Conservation (phyloP, 345 rosid genomes). For the Abelmoschus esculentus region DNA sequence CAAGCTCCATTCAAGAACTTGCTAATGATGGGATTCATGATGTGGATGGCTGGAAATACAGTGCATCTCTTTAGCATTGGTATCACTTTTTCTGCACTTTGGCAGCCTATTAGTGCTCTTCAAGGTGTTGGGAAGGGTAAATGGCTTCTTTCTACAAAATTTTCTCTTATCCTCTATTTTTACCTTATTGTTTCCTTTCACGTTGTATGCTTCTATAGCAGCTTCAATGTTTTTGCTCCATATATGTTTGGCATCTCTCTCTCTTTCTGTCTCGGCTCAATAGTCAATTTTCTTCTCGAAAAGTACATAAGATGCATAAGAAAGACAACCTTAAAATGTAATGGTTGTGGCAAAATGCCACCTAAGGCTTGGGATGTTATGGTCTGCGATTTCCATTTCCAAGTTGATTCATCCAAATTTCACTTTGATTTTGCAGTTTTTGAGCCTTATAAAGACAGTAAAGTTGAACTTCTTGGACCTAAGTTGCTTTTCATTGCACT, state of each 20-base stretch:
- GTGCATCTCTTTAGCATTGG: constrained; percentile 99
- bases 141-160: neutral
- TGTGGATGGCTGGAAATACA: constrained; percentile 99
- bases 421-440: constrained; percentile 52
- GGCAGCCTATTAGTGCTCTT: constrained; percentile 96
- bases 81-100: constrained; percentile 94
- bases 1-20: constrained; percentile 97
- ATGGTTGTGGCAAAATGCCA: neutral
- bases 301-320: neutral
- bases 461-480: constrained; percentile 84
- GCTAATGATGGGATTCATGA: constrained; percentile 99
- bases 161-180: neutral
- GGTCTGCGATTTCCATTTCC: neutral
- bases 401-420: neutral
- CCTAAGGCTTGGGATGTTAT: neutral
- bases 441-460: constrained; percentile 94
- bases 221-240: neutral
- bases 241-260: neutral
- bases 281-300: neutral
- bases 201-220: neutral
- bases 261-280: neutral
- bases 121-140: constrained; percentile 97
- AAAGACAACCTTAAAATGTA: neutral
- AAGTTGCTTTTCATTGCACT: constrained; percentile 88
- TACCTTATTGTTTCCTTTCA: neutral